Percentiles rank a stretch among this genome's conserved stretches.
phyloP scores from a whole-genome alignment of 1,139 yeast genomes.

The Pichia cactophila region DNA sequence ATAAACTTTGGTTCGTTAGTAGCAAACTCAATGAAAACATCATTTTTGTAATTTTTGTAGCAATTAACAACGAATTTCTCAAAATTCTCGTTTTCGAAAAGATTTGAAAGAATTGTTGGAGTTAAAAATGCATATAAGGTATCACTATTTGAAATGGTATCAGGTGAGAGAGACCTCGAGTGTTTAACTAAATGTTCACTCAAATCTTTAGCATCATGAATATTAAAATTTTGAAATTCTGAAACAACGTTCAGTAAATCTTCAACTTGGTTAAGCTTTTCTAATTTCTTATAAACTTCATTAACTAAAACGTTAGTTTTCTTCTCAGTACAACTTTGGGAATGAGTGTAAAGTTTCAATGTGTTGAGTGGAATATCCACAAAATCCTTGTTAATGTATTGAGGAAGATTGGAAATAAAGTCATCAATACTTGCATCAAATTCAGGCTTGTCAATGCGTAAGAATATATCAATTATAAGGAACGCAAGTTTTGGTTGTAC shows the following conservation, averaged over 20 bases:
- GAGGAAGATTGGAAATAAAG: constrained; percentile 29
- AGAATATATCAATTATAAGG: constrained; percentile 22
- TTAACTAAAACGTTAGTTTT: constrained; percentile 23
- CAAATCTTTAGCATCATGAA: constrained; percentile 26
- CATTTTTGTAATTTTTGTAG: constrained; percentile 22
- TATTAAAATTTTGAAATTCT: constrained; percentile 15
- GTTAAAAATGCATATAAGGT: constrained; percentile 29
- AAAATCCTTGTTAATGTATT: constrained; percentile 25
- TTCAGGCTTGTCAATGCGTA: constrained; percentile 19
- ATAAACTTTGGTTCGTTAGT: constrained; percentile 15
- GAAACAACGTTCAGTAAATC: constrained; percentile 9
- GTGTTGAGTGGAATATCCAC: constrained; percentile 26
- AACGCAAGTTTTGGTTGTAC: constrained; percentile 23
- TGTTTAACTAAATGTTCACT: constrained; percentile 25
- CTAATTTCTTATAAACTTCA: constrained; percentile 31
- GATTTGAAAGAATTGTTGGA: constrained; percentile 26
- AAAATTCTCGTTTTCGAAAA: constrained; percentile 24
- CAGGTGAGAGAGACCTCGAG: constrained; percentile 17
- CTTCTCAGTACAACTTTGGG: constrained; percentile 7
- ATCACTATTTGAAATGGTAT: constrained; percentile 7
- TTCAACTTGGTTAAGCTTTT: constrained; percentile 2
- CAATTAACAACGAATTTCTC: constrained; percentile 25
- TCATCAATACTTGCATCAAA: constrained; percentile 22
- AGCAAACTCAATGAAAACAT: constrained; percentile 17
- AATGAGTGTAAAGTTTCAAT: constrained; percentile 18